These are phyloP conservation scores for Stemphylium vesicarium DNA, from an alignment of 2,329 filamentous ascomycete genomes.

Conservation along the genomic window DNA sequence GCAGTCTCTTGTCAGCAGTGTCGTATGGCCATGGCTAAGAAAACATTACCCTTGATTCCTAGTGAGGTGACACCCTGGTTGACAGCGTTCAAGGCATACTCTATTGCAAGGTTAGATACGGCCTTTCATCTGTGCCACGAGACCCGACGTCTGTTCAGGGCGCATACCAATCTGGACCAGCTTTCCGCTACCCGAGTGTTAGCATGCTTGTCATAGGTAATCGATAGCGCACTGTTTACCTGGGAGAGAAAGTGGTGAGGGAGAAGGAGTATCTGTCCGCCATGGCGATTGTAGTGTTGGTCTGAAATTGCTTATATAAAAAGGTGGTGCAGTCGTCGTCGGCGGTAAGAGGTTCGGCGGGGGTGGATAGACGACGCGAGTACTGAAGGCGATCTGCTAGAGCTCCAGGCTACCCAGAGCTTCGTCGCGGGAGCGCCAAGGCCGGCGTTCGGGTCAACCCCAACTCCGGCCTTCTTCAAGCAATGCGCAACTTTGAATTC, in stretches of 20 bases:
- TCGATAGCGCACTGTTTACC: conserved; percentile 64
- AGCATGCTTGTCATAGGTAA: conserved; percentile 49
- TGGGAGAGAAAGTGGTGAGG: conserved; percentile 98
- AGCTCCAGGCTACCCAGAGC: conserved; percentile 44
- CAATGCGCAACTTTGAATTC: conserved; percentile 15
- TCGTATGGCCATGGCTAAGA: neutral
- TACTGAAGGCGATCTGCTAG: conserved; percentile 33
- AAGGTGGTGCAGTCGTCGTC: conserved; percentile 3
- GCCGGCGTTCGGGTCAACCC: conserved; percentile 24
- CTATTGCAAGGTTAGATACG: conserved; percentile 57
- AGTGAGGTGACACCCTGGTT: conserved; percentile 99
- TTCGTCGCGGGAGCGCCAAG: conserved; percentile 22
- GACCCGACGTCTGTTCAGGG: neutral
- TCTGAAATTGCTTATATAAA: neutral
- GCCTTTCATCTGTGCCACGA: neutral
- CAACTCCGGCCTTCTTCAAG: conserved; percentile 13
- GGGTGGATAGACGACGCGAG: conserved; percentile 18
- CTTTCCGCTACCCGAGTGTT: conserved; percentile 76
- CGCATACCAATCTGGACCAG: conserved; percentile 92
- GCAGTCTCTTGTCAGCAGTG: conserved; percentile 14
- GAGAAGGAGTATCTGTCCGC: conserved; percentile 99
- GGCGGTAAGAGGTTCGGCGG: conserved; percentile 11
- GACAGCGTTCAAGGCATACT: conserved; percentile 98
- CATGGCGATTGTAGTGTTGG: conserved; percentile 62
- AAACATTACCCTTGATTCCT: conserved; percentile 85